Evolutionary conservation across 176 grass and related monocot species (phyloP).

Genomic region (Ensete glaucum): DNA sequence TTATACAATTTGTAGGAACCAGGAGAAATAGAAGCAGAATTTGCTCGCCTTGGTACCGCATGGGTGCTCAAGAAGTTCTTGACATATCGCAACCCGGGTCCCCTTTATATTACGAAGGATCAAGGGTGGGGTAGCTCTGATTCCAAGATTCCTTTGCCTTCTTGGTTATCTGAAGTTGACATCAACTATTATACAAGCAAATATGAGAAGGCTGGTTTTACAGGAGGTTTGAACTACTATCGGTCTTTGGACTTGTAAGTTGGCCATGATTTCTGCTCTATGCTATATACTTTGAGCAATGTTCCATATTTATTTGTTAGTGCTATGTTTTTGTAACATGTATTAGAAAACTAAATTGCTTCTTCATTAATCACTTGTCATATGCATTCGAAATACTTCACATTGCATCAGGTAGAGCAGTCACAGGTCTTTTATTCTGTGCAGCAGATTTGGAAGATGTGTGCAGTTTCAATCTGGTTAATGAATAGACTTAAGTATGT

Average conservation of each 20-base stretch:
- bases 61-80: constrained; percentile 9
- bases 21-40: constrained; percentile 13
- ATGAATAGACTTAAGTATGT: no score
- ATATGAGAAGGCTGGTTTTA: constrained; percentile 23
- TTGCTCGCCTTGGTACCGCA: constrained; percentile 8
- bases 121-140: constrained; percentile 1
- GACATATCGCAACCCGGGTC: constrained; percentile 7
- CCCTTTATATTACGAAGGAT: not conserved
- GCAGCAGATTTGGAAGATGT: no score
- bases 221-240: constrained; percentile 19
- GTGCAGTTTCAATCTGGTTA: no score
- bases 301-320: no score
- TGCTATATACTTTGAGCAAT: no score
- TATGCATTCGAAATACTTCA: no score
- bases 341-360: no score
- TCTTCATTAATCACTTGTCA: no score
- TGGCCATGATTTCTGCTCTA: not conserved
- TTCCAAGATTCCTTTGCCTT: constrained; percentile 1
- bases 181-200: constrained; percentile 22
- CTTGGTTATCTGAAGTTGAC: constrained; percentile 23
- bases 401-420: no score
- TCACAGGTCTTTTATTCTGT: no score
- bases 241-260: constrained; percentile 15
- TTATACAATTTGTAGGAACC: constrained; percentile 18
- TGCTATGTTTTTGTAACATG: no score